Base-by-base conservation (phyloP, 352 stramenopile species). In the Thalassiosira delicatula region DNA sequence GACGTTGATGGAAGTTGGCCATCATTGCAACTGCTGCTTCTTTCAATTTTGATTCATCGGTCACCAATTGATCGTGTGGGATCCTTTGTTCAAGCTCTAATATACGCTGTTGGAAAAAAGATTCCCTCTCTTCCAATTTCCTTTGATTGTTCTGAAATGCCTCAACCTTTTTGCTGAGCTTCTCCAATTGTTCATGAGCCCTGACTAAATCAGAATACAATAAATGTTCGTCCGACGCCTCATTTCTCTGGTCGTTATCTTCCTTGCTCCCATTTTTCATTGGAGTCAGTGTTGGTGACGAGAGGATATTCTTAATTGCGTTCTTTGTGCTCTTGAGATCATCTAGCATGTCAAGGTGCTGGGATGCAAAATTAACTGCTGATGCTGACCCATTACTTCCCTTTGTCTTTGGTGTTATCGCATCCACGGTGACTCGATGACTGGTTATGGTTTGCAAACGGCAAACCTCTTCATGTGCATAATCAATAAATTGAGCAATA, bases 271-370 rank as follows among this genome's bases (percentile, higher is more conserved):
- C 44, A n/a, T 32, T 35, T 77, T 82, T 84, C 51, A 79, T 61
- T 75, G 76, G 70, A 59, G 81, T 84, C 42, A 84, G 77, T 57
- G 57, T 73, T 12, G 81, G 81, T 23, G 81, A 88, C 29, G 59
- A 35, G 56, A 88, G 74, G n/a, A 79, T 66, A 77, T 53, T 82
- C 17, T 56, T 60, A 23, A 85, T 73, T 37, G 51, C 60, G 70
- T 73, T 49, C 30, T 85, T 82, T 42, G 76, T 88, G 40, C 66
- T 78, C 51, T 81, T 85, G 21, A 88, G 46, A 59, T 82, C 75
- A 21, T 68, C 72, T 25, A 88, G 53, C 25, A 83, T 62, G 30
- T 81, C 76, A 63, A 23, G 61, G 61, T 79, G 59, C 35, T 80
- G 21, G 44, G 71, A 62, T 14, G 42, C 67, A 35, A 80, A 65